A percentile compares a stretch with the other conserved stretches of the same genome.
These are phyloP conservation scores for Exophiala lecanii-corni DNA, from an alignment of 2,329 filamentous ascomycete genomes.

Conservation along the genomic window DNA sequence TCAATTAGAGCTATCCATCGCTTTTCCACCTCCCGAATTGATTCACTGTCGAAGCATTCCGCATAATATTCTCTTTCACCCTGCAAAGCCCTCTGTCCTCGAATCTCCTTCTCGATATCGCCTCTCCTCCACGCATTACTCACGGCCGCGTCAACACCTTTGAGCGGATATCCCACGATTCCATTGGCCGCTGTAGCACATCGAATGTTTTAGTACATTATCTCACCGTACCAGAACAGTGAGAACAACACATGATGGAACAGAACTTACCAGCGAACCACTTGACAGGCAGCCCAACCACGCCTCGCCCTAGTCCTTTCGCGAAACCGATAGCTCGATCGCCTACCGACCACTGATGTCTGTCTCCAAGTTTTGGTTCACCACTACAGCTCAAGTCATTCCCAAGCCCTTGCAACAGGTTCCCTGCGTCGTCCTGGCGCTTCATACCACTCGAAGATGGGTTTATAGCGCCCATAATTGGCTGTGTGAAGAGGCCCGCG, in stretches of 20 bases:
- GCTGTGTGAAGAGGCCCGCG: constrained; percentile 41
- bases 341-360: constrained; percentile 14
- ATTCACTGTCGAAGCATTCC: not conserved
- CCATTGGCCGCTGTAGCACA: not conserved
- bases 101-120: not conserved
- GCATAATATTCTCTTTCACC: constrained; percentile 3
- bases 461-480: constrained; percentile 35
- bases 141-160: not conserved
- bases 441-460: not conserved
- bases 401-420: not conserved
- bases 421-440: not conserved
- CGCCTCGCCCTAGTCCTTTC: constrained; percentile 40
- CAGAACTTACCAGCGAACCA: constrained; percentile 24
- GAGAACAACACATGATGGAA: too few relatives aligned
- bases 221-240: too few relatives aligned
- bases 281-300: constrained; percentile 27
- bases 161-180: constrained; percentile 1
- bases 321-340: constrained; percentile 37
- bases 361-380: not conserved
- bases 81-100: not conserved
- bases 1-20: not conserved
- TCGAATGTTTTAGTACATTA: too few relatives aligned
- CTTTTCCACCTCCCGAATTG: not conserved
- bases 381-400: too few relatives aligned
- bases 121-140: not conserved